These are phyloP conservation scores for Lecanicillium sp. DNA, from an alignment of 2,329 filamentous ascomycete species.

Conservation along the genomic window DNA sequence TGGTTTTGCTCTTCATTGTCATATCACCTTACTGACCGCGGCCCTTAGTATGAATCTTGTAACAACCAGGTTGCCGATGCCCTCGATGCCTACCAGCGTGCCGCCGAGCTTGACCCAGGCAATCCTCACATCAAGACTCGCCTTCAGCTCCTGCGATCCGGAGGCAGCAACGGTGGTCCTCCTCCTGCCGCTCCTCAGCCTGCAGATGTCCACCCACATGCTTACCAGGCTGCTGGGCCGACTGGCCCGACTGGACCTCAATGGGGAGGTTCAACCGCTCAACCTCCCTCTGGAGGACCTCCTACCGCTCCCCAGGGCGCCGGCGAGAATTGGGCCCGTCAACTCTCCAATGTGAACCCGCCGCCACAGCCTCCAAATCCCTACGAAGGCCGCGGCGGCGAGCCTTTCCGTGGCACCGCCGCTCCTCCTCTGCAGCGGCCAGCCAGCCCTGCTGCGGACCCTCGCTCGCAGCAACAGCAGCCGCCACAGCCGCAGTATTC, in stretches of 20 bases:
- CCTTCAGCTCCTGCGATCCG: constrained; percentile 78
- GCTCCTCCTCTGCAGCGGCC: constrained; percentile 61
- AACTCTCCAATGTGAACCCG: constrained; percentile 71
- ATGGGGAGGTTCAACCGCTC: constrained; percentile 72
- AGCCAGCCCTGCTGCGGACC: constrained; percentile 66
- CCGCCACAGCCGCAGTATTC: constrained; percentile 5
- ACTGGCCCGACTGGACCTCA: constrained; percentile 79
- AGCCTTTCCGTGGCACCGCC: constrained; percentile 60
- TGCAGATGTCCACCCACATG: constrained; percentile 91
- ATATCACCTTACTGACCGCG: constrained; percentile 20
- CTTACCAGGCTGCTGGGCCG: constrained; percentile 77
- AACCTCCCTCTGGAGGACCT: constrained; percentile 41
- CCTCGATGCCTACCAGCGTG: constrained; percentile 88
- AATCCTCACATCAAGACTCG: constrained; percentile 97
- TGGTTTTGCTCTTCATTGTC: neutral
- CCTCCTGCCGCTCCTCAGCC: constrained; percentile 76
- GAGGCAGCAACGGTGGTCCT: constrained; percentile 63
- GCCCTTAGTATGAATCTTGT: constrained; percentile 80
- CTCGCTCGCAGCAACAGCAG: constrained; percentile 4
- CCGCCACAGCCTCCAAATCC: constrained; percentile 71
- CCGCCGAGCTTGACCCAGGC: constrained; percentile 83
- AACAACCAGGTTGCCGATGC: constrained; percentile 98
- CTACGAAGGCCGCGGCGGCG: constrained; percentile 62
- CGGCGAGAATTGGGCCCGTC: constrained; percentile 49
- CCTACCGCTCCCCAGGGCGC: constrained; percentile 53